Evolutionary conservation across 1,284 basidiomycete genomes (phyloP), one percentile per base, ranked within the genome.

Genomic region (Exobasidium rhododendri): DNA sequence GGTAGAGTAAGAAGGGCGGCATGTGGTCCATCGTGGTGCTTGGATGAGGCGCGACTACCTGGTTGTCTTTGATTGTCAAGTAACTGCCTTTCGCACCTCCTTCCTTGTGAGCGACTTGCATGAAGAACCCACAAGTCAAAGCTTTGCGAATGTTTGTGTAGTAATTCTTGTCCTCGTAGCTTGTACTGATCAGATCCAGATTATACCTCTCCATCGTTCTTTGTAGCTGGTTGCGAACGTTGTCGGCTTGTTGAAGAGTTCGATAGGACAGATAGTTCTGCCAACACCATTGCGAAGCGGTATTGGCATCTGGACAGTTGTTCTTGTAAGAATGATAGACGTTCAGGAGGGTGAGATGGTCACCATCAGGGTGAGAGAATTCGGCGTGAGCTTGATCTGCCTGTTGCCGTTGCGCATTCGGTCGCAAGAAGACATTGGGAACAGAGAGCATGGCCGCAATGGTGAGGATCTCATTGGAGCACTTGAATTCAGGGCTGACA

Each of bases 401-500:
- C 77, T 96, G 92, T 70, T 89, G 87, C 74, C 90, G 90, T 69
- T 89, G 88, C 1, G 69, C 66, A 61, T 74, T 79, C 24, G 96
- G 96, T 49, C 94, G 61, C 80, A 97, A 96, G 81, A 97, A 97
- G 10, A 97, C 93, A 28, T 75, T 71, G 30, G 94, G 96, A 0
- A 98, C 96, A 13, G 91, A 94, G 24, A 99, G 84, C 96, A 99
- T 99, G 3, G 93, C 94, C 11, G 98, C 96, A 64, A 98, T 91
- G 1, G 91, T 94, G 31, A 99, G 82, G 67, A 97, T 93, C 81
- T 99, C 96, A 74, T 98, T 94, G 0, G 92, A 96, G 79, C 94
- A 98, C 10, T 92, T 93, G 45, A 83, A 70, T 74, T 98, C 94
- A 26, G 97, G 93, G 1, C 92, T 94, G n/a, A 92, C 91, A 80